Conservation (phyloP, 176 grass and related monocot species). For the Lolium multiflorum region DNA sequence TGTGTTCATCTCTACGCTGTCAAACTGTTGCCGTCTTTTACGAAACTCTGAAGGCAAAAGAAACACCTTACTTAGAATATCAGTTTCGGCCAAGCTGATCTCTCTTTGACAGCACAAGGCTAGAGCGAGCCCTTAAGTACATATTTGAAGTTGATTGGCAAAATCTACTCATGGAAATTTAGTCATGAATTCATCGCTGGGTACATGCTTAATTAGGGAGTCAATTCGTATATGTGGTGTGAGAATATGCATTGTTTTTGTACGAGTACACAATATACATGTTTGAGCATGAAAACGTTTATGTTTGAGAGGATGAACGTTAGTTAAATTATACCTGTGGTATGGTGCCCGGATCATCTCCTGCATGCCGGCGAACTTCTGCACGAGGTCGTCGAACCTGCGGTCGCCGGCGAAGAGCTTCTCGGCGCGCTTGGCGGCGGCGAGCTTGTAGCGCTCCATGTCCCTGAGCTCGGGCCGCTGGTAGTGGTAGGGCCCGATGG, state of each 20-base stretch:
- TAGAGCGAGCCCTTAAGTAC: background rate
- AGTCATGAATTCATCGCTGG: too few species aligned
- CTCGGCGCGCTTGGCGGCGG: slow-evolving; percentile 74
- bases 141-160: background rate
- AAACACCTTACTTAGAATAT: background rate
- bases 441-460: slow-evolving; percentile 92
- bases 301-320: background rate
- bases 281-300: too few species aligned
- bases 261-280: too few species aligned
- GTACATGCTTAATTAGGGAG: too few species aligned
- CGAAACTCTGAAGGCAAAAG: background rate
- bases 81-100: background rate
- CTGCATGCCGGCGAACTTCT: slow-evolving; percentile 46
- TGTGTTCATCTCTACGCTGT: background rate
- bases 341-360: slow-evolving; percentile 64
- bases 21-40: background rate
- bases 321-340: slow-evolving; percentile 48
- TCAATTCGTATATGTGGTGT: too few species aligned
- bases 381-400: slow-evolving; percentile 66
- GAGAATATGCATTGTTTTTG: too few species aligned
- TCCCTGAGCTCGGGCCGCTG: slow-evolving; percentile 72
- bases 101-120: background rate
- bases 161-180: background rate
- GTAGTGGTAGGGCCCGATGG: slow-evolving; percentile 80
- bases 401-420: slow-evolving; percentile 59